phyloP scores from a whole-genome alignment of 768 basidiomycete genomes.

The Boletus pseudo-olivaceus region DNA sequence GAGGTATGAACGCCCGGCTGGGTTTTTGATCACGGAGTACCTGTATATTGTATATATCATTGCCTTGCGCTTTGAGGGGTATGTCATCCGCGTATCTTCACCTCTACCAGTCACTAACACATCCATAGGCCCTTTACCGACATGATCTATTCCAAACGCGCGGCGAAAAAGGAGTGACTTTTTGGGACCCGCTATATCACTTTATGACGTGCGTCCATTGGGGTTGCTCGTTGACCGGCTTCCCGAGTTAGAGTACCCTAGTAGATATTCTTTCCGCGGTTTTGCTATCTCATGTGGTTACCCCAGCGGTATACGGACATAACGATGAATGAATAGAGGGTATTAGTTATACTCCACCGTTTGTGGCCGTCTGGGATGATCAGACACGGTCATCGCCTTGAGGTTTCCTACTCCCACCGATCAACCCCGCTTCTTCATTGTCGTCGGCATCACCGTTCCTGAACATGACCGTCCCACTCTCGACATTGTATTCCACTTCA shows the following conservation, averaged over 20 bases:
- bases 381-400: not conserved
- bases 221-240: not conserved
- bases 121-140: constrained; percentile 65
- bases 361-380: not conserved
- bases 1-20: constrained; percentile 85
- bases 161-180: constrained; percentile 19
- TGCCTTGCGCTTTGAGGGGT: constrained; percentile 91
- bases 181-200: not conserved
- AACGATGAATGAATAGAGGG: not conserved
- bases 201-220: not conserved
- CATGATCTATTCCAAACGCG: constrained; percentile 70
- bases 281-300: not conserved
- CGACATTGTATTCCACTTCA: not conserved
- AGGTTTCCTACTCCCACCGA: constrained; percentile 15
- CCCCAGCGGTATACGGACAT: not conserved
- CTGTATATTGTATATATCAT: constrained; percentile 83
- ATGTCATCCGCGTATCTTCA: constrained; percentile 26
- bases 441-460: constrained; percentile 10
- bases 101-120: not conserved
- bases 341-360: not conserved
- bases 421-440: constrained; percentile 19
- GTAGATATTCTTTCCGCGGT: not conserved
- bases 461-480: not conserved
- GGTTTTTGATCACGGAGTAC: constrained; percentile 73
- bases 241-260: not conserved